These are phyloP conservation scores for Skeletonema grethae DNA, from an alignment of 108 stramenopile genomes.

Conservation along the genomic window DNA sequence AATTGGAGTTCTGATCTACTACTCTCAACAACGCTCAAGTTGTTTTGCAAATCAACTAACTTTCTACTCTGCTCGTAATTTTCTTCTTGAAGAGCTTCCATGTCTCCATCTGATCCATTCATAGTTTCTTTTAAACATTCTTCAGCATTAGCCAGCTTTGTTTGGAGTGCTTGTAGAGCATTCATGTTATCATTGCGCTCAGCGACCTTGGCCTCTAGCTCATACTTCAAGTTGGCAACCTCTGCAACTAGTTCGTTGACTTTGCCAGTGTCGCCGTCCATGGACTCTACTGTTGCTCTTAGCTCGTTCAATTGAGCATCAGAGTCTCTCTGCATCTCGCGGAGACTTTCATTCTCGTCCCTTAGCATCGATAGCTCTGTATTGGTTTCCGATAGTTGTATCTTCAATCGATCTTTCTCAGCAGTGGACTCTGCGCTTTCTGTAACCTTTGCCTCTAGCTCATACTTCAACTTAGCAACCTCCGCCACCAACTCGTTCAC, in stretches of 20 bases:
- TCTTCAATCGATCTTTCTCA: slow-evolving; percentile 2
- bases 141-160: slow-evolving; percentile 30
- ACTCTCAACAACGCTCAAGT: slow-evolving; percentile 13
- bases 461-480: slow-evolving; percentile 41
- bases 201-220: slow-evolving; percentile 23
- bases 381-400: slow-evolving; percentile 24
- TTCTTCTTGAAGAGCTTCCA: slow-evolving; percentile 22
- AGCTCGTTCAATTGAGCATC: slow-evolving; percentile 28
- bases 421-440: slow-evolving; percentile 22
- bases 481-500: slow-evolving; percentile 32
- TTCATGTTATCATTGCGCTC: slow-evolving; percentile 23
- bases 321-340: slow-evolving; percentile 18
- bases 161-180: slow-evolving; percentile 28
- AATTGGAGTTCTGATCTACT: slow-evolving; percentile 28
- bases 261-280: slow-evolving; percentile 28
- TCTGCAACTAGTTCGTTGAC: slow-evolving; percentile 32
- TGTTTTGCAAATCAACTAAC: slow-evolving; percentile 12
- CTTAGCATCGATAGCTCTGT: slow-evolving; percentile 8
- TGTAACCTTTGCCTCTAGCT: slow-evolving; percentile 19
- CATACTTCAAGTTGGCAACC: slow-evolving; percentile 37
- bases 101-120: background rate
- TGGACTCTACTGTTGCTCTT: slow-evolving; percentile 29
- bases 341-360: slow-evolving; percentile 36
- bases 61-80: slow-evolving; percentile 23
- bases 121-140: slow-evolving; percentile 7